Evolutionary conservation across 108 stramenopile genomes (phyloP), one percentile per base, ranked within the genome.

Genomic region (Cyclotella kingstonii): DNA sequence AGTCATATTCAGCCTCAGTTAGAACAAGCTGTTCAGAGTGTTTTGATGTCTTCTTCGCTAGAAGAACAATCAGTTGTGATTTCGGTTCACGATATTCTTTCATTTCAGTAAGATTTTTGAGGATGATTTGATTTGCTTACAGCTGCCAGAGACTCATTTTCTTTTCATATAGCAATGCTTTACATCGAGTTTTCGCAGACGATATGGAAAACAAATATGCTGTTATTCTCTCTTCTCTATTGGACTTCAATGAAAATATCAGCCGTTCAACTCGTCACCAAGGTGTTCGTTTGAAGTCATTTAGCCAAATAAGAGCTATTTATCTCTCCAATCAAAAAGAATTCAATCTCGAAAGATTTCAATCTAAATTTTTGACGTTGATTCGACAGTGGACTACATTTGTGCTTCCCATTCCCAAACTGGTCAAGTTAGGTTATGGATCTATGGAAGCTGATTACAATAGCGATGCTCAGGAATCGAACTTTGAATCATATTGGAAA

Each of bases 1-100:
- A 76, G 75, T 59, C 48, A 52, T 52, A 42, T 76, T 1, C 75
- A 45, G 39, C 75, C 75, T 33, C 49, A 63, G 38, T 36, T 76
- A 14, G 54, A 68, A 9, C 46, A 63, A 0, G 62, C 56, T 7
- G 46, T 76, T 40, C 47, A 39, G 42, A 27, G 9, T 55, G 56
- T n/a, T 26, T 19, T 41, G 41, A 26, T 42, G 59, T 43, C 14
- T 29, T 21, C 23, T 19, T 26, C 18, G 33, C 31, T 17, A 28
- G 55, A 40, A 31, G 45, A 18, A 5, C 41, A 36, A 21, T 59
- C 60, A 15, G 70, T 62, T n/a, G 53, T 53, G 12, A 68, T 76
- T 40, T 52, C 75, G 10, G 40, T 27, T 5, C 67, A 76, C 41
- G 51, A 68, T 36, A 76, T 68, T 23, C 34, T 58, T 35, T 54